Base-by-base conservation (phyloP, 345 rosid genomes). In the Hypericum perforatum region DNA sequence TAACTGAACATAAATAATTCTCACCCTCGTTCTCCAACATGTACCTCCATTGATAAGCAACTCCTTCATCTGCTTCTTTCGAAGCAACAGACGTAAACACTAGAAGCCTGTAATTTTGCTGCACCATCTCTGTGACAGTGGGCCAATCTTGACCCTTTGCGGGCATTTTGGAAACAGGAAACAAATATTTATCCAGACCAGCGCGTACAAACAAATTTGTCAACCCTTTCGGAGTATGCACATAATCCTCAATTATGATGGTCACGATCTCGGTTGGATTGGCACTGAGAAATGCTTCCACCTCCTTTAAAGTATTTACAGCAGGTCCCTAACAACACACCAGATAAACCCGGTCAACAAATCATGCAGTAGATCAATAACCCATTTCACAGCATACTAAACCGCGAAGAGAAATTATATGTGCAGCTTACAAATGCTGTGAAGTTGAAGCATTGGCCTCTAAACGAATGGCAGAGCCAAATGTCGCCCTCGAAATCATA, bases 401-500 rank as follows among this genome's bases (percentile, higher is more conserved):
- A 57, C 5, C 52, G 10, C 8, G 36, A 67, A 57, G 70, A 52
- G 56, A 47, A 57, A 49, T 38, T 46, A 37, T 15, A 11, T 49
- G 9, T n/a, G 52, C 44, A 52, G 4, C 32, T 84, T 85, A 92
- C 98, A 66, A 92, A 92, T 51, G 98, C 98, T 0, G 98, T 87
- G 89, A 91, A 82, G 78, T 87, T 87, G 82, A 72, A 91, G 59
- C 98, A 87, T 76, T 87, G 90, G 29, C 98, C 96, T 38, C 63
- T 74, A 72, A 87, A 86, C 0, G 98, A 91, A 77, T 91, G 98
- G 64, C 98, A 87, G 38, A 91, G 98, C 98, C 98, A 91, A 45
- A 91, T 79, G 66, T 91, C 96, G 6, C 67, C 73, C 51, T 80
- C 63, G 45, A 81, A 88, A 70, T 92, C 95, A 54, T 92, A 92